Percentiles rank a stretch among this genome's conserved stretches.
phyloP scores from a whole-genome alignment of 2,329 filamentous ascomycete genomes.

The Ampelomyces quisqualis region DNA sequence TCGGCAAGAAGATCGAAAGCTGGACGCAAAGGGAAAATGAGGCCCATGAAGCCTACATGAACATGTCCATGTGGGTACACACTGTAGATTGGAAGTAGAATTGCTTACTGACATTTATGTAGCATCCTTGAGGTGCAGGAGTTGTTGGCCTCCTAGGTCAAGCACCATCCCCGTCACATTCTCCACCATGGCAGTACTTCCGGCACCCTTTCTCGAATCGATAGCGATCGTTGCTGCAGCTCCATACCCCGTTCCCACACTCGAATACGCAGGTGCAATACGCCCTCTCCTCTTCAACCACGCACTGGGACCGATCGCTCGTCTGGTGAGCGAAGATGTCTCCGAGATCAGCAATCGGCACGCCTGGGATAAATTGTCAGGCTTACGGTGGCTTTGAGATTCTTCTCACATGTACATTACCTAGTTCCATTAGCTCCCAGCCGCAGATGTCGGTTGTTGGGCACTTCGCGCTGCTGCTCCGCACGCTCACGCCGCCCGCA shows the following conservation, averaged over 20 bases:
- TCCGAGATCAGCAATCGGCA: conserved; percentile 14
- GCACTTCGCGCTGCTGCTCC: background rate
- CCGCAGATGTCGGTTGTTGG: background rate
- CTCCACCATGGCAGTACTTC: conserved; percentile 19
- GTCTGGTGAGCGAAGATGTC: conserved; percentile 14
- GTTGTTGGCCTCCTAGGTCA: background rate
- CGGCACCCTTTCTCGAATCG: conserved; percentile 10
- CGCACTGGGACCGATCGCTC: conserved; percentile 14
- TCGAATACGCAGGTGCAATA: conserved; percentile 23
- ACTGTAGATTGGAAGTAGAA: background rate
- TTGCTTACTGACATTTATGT: background rate
- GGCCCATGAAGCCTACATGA: background rate
- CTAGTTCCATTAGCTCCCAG: conserved; percentile 7
- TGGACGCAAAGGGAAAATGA: background rate
- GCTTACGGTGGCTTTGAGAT: conserved; percentile 1
- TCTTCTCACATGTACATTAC: background rate
- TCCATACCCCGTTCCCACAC: conserved; percentile 21
- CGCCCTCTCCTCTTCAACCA: background rate
- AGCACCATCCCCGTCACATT: conserved; percentile 15
- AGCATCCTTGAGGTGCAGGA: background rate
- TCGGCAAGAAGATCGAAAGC: background rate
- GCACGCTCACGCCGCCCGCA: background rate
- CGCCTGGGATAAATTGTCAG: too few species aligned
- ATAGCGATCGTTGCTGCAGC: conserved; percentile 2
- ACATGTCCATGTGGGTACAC: background rate